A percentile compares a stretch with the other conserved stretches of the same genome.
phyloP scores from a whole-genome alignment of 805 yeast genomes.

The Teunomyces cretensis region DNA sequence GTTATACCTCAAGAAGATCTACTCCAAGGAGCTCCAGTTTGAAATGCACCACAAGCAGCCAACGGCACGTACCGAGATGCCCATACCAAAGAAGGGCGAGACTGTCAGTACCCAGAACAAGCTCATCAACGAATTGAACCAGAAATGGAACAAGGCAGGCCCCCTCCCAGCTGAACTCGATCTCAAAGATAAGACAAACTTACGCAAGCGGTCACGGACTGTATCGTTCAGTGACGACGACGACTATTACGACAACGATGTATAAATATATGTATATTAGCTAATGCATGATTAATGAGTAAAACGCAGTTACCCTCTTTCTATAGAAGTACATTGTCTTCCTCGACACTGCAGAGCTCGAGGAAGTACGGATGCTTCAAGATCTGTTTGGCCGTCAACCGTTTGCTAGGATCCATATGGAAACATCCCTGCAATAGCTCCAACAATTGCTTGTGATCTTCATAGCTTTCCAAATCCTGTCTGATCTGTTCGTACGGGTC shows the following conservation, averaged over 20 bases:
- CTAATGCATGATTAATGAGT: not conserved
- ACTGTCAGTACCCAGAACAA: constrained; percentile 16
- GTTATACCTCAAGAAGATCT: constrained; percentile 29
- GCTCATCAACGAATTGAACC: constrained; percentile 34
- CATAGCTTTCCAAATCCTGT: constrained; percentile 25
- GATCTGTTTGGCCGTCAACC: constrained; percentile 59
- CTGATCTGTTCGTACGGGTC: constrained; percentile 15
- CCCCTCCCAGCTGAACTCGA: not conserved
- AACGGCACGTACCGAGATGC: constrained; percentile 2
- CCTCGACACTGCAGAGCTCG: constrained; percentile 32
- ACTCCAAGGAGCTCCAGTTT: constrained; percentile 39
- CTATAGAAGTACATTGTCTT: constrained; percentile 30
- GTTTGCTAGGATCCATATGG: constrained; percentile 54
- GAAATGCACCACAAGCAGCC: constrained; percentile 24
- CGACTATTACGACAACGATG: constrained; percentile 3
- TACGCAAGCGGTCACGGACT: constrained; percentile 1
- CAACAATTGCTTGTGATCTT: constrained; percentile 47
- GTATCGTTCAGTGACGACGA: constrained; percentile 1
- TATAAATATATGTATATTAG: constrained; percentile 3
- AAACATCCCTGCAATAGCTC: constrained; percentile 58
- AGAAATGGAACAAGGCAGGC: constrained; percentile 39
- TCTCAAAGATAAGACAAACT: constrained; percentile 2
- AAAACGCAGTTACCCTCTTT: not conserved
- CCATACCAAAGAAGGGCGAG: not conserved
- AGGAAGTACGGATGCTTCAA: constrained; percentile 60